Conservation (phyloP, 1,284 basidiomycete genomes). For the Boletus calvinii region DNA sequence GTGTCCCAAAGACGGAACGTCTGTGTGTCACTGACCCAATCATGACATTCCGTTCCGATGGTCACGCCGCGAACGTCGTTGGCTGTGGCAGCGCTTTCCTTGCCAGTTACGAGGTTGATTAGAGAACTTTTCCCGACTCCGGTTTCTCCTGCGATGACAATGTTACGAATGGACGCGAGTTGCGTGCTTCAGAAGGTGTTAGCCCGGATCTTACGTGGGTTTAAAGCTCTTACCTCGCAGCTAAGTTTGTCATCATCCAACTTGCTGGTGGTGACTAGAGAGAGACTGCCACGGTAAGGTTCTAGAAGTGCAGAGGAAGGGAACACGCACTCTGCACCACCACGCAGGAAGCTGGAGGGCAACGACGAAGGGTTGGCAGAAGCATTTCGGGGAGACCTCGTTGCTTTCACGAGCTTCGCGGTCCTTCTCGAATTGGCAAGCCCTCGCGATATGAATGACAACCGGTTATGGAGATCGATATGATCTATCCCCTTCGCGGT, state of each 20-base stretch:
- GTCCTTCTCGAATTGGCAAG: slow-evolving; percentile 28
- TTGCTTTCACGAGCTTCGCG: slow-evolving; percentile 21
- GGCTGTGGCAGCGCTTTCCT: slow-evolving; percentile 21
- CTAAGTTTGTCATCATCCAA: slow-evolving; percentile 12
- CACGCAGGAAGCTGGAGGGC: neutral
- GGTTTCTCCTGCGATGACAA: slow-evolving; percentile 32
- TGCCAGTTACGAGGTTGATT: slow-evolving; percentile 30
- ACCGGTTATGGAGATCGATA: slow-evolving; percentile 16
- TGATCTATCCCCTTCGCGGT: slow-evolving; percentile 13
- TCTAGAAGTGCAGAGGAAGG: neutral
- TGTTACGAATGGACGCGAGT: slow-evolving; percentile 26
- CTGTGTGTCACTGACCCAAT: slow-evolving; percentile 23
- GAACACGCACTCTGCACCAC: slow-evolving; percentile 9
- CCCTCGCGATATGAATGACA: slow-evolving; percentile 13
- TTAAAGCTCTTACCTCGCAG: slow-evolving; percentile 6
- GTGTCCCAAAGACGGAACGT: slow-evolving; percentile 36
- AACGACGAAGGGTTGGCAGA: slow-evolving; percentile 10
- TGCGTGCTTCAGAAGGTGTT: slow-evolving; percentile 13
- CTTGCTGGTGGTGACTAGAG: neutral
- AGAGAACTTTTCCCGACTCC: slow-evolving; percentile 36
- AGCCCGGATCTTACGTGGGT: slow-evolving; percentile 3
- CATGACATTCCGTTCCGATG: slow-evolving; percentile 22
- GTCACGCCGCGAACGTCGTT: slow-evolving; percentile 35
- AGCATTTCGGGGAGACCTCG: slow-evolving; percentile 19
- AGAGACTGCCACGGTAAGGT: neutral